phyloP scores from a whole-genome alignment of 345 rosid genomes.

The Eucalyptus tenuipes region DNA sequence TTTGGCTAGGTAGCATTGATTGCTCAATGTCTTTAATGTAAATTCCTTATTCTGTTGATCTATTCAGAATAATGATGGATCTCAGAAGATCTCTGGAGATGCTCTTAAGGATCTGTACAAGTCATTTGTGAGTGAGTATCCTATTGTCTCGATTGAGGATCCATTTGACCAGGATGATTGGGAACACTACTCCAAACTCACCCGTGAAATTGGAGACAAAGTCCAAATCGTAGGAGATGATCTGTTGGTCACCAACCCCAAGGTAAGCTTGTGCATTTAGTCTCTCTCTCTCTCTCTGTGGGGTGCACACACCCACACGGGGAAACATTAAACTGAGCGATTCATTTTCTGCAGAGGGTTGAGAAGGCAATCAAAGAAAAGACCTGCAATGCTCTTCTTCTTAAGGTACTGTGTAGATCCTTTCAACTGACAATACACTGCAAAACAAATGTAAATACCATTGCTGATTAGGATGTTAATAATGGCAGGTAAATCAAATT shows the following conservation, averaged over 20 bases:
- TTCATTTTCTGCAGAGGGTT: constrained; percentile 49
- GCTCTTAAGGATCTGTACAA: constrained; percentile 47
- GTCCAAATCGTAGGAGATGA: constrained; percentile 71
- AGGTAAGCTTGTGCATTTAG: constrained; percentile 10
- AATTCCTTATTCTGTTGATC: neutral
- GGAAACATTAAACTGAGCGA: neutral
- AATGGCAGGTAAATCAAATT: constrained; percentile 82
- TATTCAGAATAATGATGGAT: constrained; percentile 51
- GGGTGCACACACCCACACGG: accelerated
- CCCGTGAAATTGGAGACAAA: constrained; percentile 41
- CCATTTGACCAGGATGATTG: constrained; percentile 75
- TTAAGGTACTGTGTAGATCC: constrained; percentile 36
- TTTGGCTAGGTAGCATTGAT: neutral
- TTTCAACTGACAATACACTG: neutral
- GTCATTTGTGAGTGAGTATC: constrained; percentile 44
- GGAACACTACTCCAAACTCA: constrained; percentile 47
- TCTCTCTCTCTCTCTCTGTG: neutral
- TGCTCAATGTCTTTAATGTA: neutral
- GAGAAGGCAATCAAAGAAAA: constrained; percentile 83
- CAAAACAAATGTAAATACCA: neutral
- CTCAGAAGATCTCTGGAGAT: constrained; percentile 51
- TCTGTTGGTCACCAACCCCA: constrained; percentile 63
- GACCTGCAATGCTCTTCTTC: constrained; percentile 91
- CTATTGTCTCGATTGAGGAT: constrained; percentile 60
- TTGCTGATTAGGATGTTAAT: neutral